Evolutionary conservation across 2,329 filamentous ascomycete genomes (phyloP), one percentile per base, ranked within the genome.

Genomic region (Penicillium sp.): DNA sequence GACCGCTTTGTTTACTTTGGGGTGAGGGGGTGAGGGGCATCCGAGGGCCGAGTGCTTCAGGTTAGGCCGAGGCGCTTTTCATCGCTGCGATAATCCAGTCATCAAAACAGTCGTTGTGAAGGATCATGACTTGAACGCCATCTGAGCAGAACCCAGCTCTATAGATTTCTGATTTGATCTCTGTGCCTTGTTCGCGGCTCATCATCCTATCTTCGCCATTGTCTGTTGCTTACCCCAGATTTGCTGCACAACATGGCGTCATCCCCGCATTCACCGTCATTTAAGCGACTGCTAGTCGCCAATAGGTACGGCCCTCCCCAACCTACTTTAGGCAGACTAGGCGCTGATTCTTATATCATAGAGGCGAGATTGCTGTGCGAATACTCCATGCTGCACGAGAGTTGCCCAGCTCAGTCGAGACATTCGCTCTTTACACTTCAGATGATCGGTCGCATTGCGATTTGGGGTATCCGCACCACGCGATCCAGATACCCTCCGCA

Each of bases 361-460:
- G 85, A 75, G 87, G 86, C 57, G 87, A 89, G 71, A 88, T 89
- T 54, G 86, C 86, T 55, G 81, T 84, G 2, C 81, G 86, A 12
- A 86, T 88, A 50, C 75, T 88, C 37, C 80, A 82, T 34, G 80
- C 86, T 57, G 84, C 83, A n/a, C 78, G 84, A 42, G 86, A 89
- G 71, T 75, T 88, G 3, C 76, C 75, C 12, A 60, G 64, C 4
- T 58, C 67, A 12, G 76, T 87, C 8, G 80, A 85, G 55, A 86
- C 84, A 1, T 83, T 81, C 62, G 81, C 83, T 20, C 69, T 87
- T 3, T 86, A 84, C 69, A 84, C 83, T 6, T 67, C 78, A 3
- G 79, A 82, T 51, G 86, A 89, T 69, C 74, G 77, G 34, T 81
- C 81, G 1, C 86, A 88, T 63, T 82, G 82, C 17, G 75, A 79